Evolutionary conservation across 768 basidiomycete genomes (phyloP), one percentile per base, ranked within the genome.

Genomic region (Cystofilobasidium macerans): DNA sequence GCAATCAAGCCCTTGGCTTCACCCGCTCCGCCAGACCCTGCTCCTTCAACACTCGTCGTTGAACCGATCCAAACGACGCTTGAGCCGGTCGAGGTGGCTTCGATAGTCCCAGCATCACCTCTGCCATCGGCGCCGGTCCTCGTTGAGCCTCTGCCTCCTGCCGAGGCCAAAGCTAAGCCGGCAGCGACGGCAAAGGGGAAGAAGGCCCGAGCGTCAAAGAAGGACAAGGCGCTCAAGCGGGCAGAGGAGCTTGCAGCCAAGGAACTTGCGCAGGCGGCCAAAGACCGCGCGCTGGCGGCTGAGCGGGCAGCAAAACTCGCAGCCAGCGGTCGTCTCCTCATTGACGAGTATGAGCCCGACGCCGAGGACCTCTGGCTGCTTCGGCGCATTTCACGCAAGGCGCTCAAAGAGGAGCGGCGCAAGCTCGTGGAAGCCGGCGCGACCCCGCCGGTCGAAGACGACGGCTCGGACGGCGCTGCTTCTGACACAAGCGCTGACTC

Each of bases 331-430:
- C 74, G 77, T 57, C 75, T 76, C 28, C 66, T 85, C 38, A 76
- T 76, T 2, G 76, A 79, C 35, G 86, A 82, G 2, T 71, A 89
- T 16, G 86, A 86, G 69, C 81, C 85, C 42, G 92, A 94, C 73
- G 91, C 93, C 70, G 92, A 95, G 74, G 92, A 95, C 73, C 74
- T 88, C 20, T 94, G 86, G 76, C 91, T 85, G 69, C 71, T 78
- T 43, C 71, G 74, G 35, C 72, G 74, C 63, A 76, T 74, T 26
- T 62, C 77, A 58, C 71, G 74, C 33, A 71, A 71, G 45, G 69
- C 71, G n/a, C 67, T 67, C 22, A 71, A 70, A 18, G 67, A 51
- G 7, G 65, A 54, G 7, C 12, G 28, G 26, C 35, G 58, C 38
- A 7, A 22, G 30, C 58, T 40, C 30, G 58, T 40, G 13, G 43